Evolutionary conservation across 2,329 filamentous ascomycete species (phyloP), one percentile per base, ranked within the genome.

Genomic region (Calonectria fujianensis): DNA sequence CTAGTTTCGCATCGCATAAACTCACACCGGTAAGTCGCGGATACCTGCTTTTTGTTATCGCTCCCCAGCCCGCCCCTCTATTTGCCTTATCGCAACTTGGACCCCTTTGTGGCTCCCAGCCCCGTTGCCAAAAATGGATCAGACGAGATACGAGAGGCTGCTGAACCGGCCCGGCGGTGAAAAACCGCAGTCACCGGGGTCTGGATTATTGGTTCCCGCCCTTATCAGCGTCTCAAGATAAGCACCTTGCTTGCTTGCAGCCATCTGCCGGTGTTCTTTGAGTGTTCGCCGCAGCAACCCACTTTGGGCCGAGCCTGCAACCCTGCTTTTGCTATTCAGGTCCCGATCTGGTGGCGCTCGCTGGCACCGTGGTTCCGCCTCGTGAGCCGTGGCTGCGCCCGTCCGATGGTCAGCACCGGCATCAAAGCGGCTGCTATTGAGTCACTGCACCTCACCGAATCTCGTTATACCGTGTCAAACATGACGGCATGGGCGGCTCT

Each of bases 161-260:
- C 27, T 51, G 79, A 76, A 76, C 80, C 80, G 80, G 80, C 70
- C 80, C 80, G 80, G 80, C 79, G 79, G 79, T 78, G 79, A 81
- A 80, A 80, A 74, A 72, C 75, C 71, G 73, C 54, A 68, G 69
- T 74, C 74, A 75, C 75, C 75, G 68, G 75, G 76, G 68, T 31
- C n/a, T 54, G 65, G 41, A 65, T 32, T 74, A 51, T 76, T 74
- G 54, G 31, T 71, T 57, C 1, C 48, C 61, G 66, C 71, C 74
- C 73, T 77, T 79, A 74, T 76, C 75, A 77, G 68, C 59, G 65
- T 50, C 67, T 48, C 59, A 68, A 70, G 77, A 77, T 78, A 78
- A 78, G 70, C 72, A 65, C 61, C 29, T 70, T 31, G 39, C 51
- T 59, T 45, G 45, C 50, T 65, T 48, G 68, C 75, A 76, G 75